Evolutionary conservation across 805 yeast species (phyloP).

Genomic region (Ogataea paraovalis): DNA sequence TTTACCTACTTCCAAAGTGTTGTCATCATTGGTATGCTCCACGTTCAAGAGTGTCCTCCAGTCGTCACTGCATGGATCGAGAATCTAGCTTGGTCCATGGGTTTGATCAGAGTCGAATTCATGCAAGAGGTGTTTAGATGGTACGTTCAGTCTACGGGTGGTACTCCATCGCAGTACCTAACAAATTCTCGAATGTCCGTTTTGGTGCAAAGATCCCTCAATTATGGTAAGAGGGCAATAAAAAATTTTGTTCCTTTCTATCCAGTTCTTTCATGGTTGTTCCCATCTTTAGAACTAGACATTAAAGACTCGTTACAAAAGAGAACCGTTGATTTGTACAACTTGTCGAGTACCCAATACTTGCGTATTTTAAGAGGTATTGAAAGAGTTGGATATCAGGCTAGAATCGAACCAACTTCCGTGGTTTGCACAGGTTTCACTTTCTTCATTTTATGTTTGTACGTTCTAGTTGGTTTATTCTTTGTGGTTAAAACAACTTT

Average conservation of each 20-base stretch:
- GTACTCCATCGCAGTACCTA: slow-evolving; percentile 67
- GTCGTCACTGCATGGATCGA: slow-evolving; percentile 91
- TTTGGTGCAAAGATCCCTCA: slow-evolving; percentile 66
- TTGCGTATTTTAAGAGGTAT: slow-evolving; percentile 81
- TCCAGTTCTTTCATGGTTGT: slow-evolving; percentile 14
- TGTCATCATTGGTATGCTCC: slow-evolving; percentile 78
- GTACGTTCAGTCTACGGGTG: slow-evolving; percentile 88
- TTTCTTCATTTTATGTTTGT: slow-evolving; percentile 74
- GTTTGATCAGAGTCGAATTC: slow-evolving; percentile 69
- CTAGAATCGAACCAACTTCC: slow-evolving; percentile 77
- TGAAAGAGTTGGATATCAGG: slow-evolving; percentile 71
- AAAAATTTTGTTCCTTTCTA: slow-evolving; percentile 15
- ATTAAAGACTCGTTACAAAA: slow-evolving; percentile 4
- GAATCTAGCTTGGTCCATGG: slow-evolving; percentile 94
- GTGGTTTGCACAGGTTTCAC: slow-evolving; percentile 86
- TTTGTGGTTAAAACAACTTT: slow-evolving; percentile 49
- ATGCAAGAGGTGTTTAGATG: slow-evolving; percentile 85
- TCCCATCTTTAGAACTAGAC: slow-evolving; percentile 13
- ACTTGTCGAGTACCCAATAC: slow-evolving; percentile 49
- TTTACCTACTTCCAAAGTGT: slow-evolving; percentile 87
- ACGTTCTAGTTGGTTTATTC: slow-evolving; percentile 60
- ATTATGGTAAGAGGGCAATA: slow-evolving; percentile 13
- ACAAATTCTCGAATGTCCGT: slow-evolving; percentile 60
- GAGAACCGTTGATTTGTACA: slow-evolving; percentile 27
- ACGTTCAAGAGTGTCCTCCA: slow-evolving; percentile 84